phyloP scores from a whole-genome alignment of 2,329 filamentous ascomycete genomes.

The Phaeomoniella chlamydospora region DNA sequence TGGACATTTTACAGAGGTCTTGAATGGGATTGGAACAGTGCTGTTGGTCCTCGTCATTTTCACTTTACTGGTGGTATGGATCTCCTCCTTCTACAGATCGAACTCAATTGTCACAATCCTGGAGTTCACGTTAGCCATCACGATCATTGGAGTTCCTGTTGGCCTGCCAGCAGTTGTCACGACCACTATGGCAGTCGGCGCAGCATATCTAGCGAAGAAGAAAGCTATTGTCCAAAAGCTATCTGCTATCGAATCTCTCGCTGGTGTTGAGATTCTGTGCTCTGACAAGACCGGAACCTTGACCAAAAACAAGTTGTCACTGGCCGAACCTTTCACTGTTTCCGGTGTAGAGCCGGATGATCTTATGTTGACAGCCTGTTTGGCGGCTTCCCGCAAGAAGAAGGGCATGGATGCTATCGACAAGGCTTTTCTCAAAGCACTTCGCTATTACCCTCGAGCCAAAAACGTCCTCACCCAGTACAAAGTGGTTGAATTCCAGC shows the following conservation, averaged over 20 bases:
- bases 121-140: conserved; percentile 74
- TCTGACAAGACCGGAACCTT: conserved; percentile 89
- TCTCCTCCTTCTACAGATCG: conserved; percentile 76
- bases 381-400: conserved; percentile 85
- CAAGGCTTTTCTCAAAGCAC: conserved; percentile 82
- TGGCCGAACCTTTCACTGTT: conserved; percentile 73
- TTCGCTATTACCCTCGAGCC: conserved; percentile 68
- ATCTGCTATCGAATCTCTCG: conserved; percentile 79
- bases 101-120: conserved; percentile 68
- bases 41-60: conserved; percentile 68
- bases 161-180: conserved; percentile 88
- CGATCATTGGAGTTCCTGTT: conserved; percentile 83
- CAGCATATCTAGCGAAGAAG: conserved; percentile 81
- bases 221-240: conserved; percentile 89
- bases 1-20: conserved; percentile 83
- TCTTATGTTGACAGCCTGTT: conserved; percentile 81
- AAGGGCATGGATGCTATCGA: conserved; percentile 92
- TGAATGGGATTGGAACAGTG: conserved; percentile 73
- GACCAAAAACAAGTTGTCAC: conserved; percentile 86
- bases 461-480: conserved; percentile 71
- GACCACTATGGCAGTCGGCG: conserved; percentile 89
- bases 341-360: conserved; percentile 72
- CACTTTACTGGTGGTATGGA: conserved; percentile 71
- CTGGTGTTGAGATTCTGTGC: conserved; percentile 86
- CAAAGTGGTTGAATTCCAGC: conserved; percentile 70